These are phyloP conservation scores for Parachlorella kessleri DNA, from an alignment of 139 green algal species.

Conservation along the genomic window DNA sequence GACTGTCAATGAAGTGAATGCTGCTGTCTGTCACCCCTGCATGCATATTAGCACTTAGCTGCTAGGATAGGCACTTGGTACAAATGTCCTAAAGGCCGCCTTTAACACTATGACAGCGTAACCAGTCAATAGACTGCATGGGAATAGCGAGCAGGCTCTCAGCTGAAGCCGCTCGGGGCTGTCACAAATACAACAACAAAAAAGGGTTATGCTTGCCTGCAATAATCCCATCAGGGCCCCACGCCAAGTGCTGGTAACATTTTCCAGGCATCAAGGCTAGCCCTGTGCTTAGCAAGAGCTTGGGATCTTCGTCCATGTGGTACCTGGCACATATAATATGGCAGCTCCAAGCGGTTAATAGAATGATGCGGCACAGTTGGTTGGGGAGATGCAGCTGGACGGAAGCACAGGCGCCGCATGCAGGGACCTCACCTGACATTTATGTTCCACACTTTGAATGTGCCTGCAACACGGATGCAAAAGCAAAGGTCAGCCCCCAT, in stretches of 20 bases:
- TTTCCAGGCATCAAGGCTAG: slow-evolving; percentile 22
- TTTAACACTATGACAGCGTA: too few species aligned
- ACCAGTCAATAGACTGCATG: too few species aligned
- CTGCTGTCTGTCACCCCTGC: too few species aligned
- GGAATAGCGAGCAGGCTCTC: too few species aligned
- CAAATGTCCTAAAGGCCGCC: too few species aligned
- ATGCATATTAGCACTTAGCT: too few species aligned
- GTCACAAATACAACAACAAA: too few species aligned
- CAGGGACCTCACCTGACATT: slow-evolving; percentile 37
- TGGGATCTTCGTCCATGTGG: slow-evolving; percentile 33
- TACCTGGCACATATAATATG: neutral
- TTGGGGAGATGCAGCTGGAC: neutral
- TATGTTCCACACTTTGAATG: slow-evolving; percentile 49
- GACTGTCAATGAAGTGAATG: slow-evolving; percentile 40
- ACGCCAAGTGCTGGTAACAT: slow-evolving; percentile 34
- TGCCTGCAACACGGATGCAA: neutral
- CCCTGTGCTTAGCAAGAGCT: slow-evolving; percentile 18
- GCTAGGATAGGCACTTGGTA: too few species aligned
- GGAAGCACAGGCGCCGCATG: slow-evolving; percentile 40
- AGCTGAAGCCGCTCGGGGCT: too few species aligned
- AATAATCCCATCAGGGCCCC: slow-evolving; percentile 20
- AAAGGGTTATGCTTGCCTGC: slow-evolving; percentile 13
- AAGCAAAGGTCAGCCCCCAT: neutral
- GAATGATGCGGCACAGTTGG: too few species aligned
- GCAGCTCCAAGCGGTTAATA: neutral